Evolutionary conservation across 352 stramenopile species (phyloP).

Genomic region (Globisporangium emineosum): DNA sequence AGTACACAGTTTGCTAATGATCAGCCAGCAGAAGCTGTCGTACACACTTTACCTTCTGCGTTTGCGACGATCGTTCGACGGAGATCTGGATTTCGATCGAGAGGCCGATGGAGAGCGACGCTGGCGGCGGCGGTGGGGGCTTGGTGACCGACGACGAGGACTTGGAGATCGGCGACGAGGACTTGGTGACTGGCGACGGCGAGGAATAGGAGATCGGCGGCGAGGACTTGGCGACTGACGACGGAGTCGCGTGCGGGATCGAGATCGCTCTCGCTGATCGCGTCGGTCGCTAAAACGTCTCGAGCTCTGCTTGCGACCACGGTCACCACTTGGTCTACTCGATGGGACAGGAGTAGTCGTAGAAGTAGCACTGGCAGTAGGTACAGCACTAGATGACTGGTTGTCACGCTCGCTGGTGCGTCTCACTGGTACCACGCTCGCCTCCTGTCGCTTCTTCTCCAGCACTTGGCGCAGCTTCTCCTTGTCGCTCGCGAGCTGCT

Average conservation of each 20-base stretch:
- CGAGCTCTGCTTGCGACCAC: constrained; percentile 7
- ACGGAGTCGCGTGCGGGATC: constrained; percentile 12
- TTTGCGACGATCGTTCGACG: constrained; percentile 6
- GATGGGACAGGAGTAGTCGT: not conserved
- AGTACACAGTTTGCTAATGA: no score
- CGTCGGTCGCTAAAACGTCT: constrained; percentile 6
- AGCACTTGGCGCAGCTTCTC: constrained; percentile 55
- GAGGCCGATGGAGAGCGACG: constrained; percentile 19
- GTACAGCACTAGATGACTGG: not conserved
- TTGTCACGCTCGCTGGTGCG: not conserved
- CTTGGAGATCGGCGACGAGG: constrained; percentile 19
- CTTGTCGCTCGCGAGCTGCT: constrained; percentile 54
- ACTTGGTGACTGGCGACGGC: constrained; percentile 11
- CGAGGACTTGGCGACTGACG: constrained; percentile 13
- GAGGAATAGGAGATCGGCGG: not conserved
- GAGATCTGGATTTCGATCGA: constrained; percentile 17
- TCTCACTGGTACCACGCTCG: constrained; percentile 6
- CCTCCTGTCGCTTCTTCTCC: constrained; percentile 43
- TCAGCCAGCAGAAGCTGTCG: no score
- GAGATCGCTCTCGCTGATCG: constrained; percentile 6
- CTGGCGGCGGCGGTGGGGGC: constrained; percentile 22
- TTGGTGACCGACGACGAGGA: not conserved
- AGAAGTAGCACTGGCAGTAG: not conserved
- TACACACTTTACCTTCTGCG: constrained; percentile 4
- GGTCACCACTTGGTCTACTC: not conserved